Evolutionary conservation across 2,329 filamentous ascomycete genomes (phyloP), one percentile per base, ranked within the genome.

Genomic region (Cladosporium oxysporum): DNA sequence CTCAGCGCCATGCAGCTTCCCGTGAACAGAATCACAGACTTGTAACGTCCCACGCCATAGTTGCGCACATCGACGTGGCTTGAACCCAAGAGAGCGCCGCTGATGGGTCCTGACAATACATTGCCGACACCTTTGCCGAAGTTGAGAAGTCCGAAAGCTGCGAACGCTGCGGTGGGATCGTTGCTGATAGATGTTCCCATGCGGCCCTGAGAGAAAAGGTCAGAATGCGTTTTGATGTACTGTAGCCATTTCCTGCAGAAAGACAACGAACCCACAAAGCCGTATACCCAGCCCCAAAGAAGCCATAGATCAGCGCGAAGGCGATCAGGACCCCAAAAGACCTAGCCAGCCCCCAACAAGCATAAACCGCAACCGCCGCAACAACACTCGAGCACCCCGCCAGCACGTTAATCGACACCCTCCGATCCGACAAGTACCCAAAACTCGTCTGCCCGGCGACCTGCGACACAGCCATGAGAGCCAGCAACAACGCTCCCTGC

Each of bases 331-430:
- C 66, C 0, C 72, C 69, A 68, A 78, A 11, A 64, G 74, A 76
- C 2, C 75, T 74, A 0, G 81, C 77, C 18, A 83, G 71, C 0
- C 83, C 83, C 83, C 83, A 85, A 31, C 81, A 65, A 0, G 81
- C 70, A 63, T 83, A 82, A 0, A 80, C 74, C 0, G 80, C 78
- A 1, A 80, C 10, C 0, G 79, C 79, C 0, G 79, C 81, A 41
- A 82, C 72, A 1, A 80, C 68, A 0, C 77, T 80, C 2, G 78
- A 79, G 29, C 78, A 74, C 52, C 79, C 74, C 21, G 79, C 76
- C 21, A 74, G 69, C 10, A 70, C 5, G 53, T 69, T 67, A 10
- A 75, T 47, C 0, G 70, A 49, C 2, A 70, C 35, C 6, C 63
- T 62, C 4, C 76, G 75, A 64, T 85, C 83, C 5, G 80, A 75